Conservation (phyloP, 495 filamentous ascomycete species). For the Penicillium coprophilum region DNA sequence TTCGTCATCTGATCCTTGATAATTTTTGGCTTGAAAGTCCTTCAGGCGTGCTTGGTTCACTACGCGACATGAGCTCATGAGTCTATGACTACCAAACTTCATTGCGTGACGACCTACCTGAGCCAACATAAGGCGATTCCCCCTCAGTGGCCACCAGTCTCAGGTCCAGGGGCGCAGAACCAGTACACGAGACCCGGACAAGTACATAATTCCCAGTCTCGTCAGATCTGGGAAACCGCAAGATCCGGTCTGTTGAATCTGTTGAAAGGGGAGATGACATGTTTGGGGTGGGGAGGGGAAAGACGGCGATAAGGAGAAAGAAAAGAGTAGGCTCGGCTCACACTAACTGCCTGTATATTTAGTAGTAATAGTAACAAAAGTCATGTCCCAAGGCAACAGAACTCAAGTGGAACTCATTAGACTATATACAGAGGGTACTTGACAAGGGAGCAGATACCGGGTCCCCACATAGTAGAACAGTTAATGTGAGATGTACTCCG, state of each 20-base stretch:
- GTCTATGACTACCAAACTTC: slow-evolving; percentile 6
- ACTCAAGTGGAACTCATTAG: neutral
- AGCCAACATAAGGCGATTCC: slow-evolving; percentile 56
- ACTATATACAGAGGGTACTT: neutral
- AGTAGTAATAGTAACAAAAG: neutral
- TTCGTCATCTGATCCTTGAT: slow-evolving; percentile 53
- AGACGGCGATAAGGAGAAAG: neutral
- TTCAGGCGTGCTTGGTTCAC: slow-evolving; percentile 49
- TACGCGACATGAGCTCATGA: slow-evolving; percentile 32
- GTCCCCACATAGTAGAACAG: neutral
- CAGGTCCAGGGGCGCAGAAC: slow-evolving; percentile 54
- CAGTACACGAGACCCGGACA: slow-evolving; percentile 51
- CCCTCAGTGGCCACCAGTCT: slow-evolving; percentile 70
- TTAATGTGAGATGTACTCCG: neutral
- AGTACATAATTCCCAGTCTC: slow-evolving; percentile 55
- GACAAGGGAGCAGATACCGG: neutral
- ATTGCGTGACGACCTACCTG: slow-evolving; percentile 42
- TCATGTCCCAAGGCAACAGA: slow-evolving; percentile 1
- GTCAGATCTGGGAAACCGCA: slow-evolving; percentile 57
- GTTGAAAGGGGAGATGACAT: slow-evolving; percentile 5
- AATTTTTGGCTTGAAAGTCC: slow-evolving; percentile 52
- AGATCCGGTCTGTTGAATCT: slow-evolving; percentile 33
- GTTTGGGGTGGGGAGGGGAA: neutral
- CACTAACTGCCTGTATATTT: too few relatives aligned
- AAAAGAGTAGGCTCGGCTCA: neutral